Evolutionary conservation across 768 basidiomycete genomes (phyloP).

Genomic region (Grammothele lineata): DNA sequence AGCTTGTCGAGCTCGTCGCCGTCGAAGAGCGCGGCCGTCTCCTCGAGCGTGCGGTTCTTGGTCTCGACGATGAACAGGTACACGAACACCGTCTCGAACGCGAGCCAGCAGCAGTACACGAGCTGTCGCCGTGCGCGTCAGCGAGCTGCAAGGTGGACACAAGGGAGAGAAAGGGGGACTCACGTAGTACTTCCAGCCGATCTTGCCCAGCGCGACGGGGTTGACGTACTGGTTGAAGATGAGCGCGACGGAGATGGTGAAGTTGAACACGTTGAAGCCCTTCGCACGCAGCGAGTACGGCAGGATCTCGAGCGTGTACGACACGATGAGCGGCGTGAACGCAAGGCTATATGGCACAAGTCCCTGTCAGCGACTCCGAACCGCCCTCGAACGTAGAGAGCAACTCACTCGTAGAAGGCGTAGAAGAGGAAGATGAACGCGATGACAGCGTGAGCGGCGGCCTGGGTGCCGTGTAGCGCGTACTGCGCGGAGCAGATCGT

Average conservation of each 20-base stretch:
- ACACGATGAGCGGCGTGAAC: slow-evolving; percentile 82
- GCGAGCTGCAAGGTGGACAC: not conserved
- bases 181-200: slow-evolving; percentile 78
- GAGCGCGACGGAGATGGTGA: slow-evolving; percentile 70
- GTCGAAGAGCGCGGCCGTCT: slow-evolving; percentile 80
- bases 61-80: slow-evolving; percentile 72
- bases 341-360: slow-evolving; percentile 49
- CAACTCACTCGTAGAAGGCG: slow-evolving; percentile 66
- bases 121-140: slow-evolving; percentile 33
- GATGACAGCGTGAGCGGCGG: slow-evolving; percentile 68
- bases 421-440: slow-evolving; percentile 85
- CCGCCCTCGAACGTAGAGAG: not conserved
- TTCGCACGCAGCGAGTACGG: slow-evolving; percentile 82
- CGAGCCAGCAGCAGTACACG: slow-evolving; percentile 70
- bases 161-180: slow-evolving; percentile 16
- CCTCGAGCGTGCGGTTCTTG: slow-evolving; percentile 69
- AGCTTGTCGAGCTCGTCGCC: slow-evolving; percentile 44
- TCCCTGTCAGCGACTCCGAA: not conserved
- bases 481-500: slow-evolving; percentile 62
- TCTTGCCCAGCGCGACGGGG: slow-evolving; percentile 62
- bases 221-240: slow-evolving; percentile 91
- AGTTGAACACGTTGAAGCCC: slow-evolving; percentile 80
- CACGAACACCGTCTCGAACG: slow-evolving; percentile 58
- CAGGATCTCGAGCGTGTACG: slow-evolving; percentile 87
- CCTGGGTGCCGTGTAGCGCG: slow-evolving; percentile 33